Conservation (phyloP, 2,329 filamentous ascomycete species). For the Aureobasidium sp. region DNA sequence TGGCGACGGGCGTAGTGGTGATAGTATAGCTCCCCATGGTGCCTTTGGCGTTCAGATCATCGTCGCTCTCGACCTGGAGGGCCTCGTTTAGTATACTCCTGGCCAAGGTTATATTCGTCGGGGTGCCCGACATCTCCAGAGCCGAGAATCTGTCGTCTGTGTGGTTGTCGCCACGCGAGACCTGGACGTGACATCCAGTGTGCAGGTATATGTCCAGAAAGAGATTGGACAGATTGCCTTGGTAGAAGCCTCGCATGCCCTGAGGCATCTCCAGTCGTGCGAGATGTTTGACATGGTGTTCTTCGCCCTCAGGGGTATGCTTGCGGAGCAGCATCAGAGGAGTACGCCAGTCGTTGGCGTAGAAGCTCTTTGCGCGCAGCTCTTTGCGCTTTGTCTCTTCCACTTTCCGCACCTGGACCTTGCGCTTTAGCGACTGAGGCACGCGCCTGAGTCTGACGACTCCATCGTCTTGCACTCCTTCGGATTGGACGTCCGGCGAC, state of each 20-base stretch:
- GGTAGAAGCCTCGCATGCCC: conserved; percentile 12
- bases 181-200: conserved; percentile 13
- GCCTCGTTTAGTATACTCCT: neutral
- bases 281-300: conserved; percentile 11
- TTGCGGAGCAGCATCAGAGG: neutral
- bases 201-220: conserved; percentile 9
- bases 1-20: neutral
- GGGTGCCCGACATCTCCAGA: neutral
- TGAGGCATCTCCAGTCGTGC: conserved; percentile 7
- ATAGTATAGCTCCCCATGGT: neutral
- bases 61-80: neutral
- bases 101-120: neutral
- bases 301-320: neutral
- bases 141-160: neutral
- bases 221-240: neutral
- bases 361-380: neutral
- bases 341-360: conserved; percentile 7
- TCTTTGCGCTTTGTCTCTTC: neutral
- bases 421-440: neutral
- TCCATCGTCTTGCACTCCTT: neutral
- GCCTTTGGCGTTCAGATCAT: neutral
- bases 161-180: neutral
- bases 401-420: neutral
- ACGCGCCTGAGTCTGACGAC: neutral
- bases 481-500: no score